These are phyloP conservation scores for Candida nanaspora DNA, from an alignment of 805 yeast species.

Conservation along the genomic window DNA sequence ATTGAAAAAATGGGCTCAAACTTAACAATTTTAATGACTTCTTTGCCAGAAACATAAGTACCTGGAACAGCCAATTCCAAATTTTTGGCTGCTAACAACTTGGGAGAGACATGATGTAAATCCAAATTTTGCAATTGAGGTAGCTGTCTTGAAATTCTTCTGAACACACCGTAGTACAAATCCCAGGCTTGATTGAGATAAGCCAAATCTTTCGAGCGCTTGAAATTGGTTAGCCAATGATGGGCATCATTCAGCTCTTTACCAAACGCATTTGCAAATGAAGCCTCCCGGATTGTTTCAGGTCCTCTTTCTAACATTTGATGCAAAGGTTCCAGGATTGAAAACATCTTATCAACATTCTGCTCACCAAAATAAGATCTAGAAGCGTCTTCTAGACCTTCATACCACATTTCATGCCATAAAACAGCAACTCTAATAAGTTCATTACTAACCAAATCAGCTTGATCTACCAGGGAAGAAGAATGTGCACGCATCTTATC, in stretches of 20 bases:
- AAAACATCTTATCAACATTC: constrained; percentile 90
- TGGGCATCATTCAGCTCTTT: constrained; percentile 87
- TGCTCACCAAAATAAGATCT: constrained; percentile 89
- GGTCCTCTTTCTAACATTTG: constrained; percentile 80
- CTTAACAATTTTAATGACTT: constrained; percentile 60
- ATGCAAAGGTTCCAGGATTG: constrained; percentile 84
- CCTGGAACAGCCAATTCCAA: constrained; percentile 92
- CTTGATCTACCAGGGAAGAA: constrained; percentile 78
- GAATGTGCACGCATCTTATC: constrained; percentile 91
- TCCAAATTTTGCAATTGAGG: constrained; percentile 84
- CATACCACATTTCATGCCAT: constrained; percentile 98
- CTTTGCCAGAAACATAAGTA: constrained; percentile 79
- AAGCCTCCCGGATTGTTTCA: constrained; percentile 84
- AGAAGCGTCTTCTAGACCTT: constrained; percentile 95
- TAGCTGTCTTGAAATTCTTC: constrained; percentile 81
- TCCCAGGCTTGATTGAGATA: constrained; percentile 98
- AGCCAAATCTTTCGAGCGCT: constrained; percentile 77
- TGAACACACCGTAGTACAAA: constrained; percentile 86
- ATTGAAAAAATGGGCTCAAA: constrained; percentile 84
- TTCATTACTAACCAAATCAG: constrained; percentile 90
- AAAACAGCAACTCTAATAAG: constrained; percentile 89
- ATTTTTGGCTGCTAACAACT: constrained; percentile 67
- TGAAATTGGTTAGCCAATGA: constrained; percentile 86
- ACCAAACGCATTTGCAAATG: constrained; percentile 91
- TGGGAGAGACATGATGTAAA: constrained; percentile 90